A percentile compares a stretch with the other conserved stretches of the same genome.
Conservation (phyloP, 2,329 filamentous ascomycete species). For the Penicillium sp. region DNA sequence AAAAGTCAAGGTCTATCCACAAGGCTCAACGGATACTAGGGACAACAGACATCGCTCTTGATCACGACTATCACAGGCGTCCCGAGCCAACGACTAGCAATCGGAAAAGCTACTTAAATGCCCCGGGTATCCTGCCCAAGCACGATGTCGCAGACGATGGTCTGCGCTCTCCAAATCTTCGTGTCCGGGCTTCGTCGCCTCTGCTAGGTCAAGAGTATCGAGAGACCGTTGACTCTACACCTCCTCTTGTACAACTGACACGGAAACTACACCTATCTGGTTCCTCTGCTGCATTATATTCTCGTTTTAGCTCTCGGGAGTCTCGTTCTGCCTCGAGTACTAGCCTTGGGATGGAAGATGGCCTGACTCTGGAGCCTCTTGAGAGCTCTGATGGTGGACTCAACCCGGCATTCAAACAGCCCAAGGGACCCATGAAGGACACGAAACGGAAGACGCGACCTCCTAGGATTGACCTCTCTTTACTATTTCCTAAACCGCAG, state of each 20-base stretch:
- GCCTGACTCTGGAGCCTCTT: conserved; percentile 14
- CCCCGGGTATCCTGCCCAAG: conserved; percentile 42
- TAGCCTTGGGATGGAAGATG: conserved; percentile 27
- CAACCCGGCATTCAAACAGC: conserved; percentile 30
- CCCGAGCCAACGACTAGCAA: conserved; percentile 31
- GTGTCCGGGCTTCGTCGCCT: conserved; percentile 53
- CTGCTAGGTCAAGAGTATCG: conserved; percentile 47
- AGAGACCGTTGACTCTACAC: conserved; percentile 31
- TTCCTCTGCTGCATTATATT: conserved; percentile 53
- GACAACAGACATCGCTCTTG: conserved; percentile 32
- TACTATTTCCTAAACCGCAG: conserved; percentile 48
- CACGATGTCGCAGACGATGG: conserved; percentile 25
- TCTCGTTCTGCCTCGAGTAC: conserved; percentile 39
- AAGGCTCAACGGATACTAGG: conserved; percentile 42
- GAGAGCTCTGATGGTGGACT: conserved; percentile 25
- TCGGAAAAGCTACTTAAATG: conserved; percentile 47
- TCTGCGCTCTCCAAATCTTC: conserved; percentile 36
- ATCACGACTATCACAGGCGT: conserved; percentile 27
- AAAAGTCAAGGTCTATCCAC: conserved; percentile 28
- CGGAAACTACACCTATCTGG: conserved; percentile 46
- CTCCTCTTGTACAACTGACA: conserved; percentile 38
- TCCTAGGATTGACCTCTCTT: conserved; percentile 47
- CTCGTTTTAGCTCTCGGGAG: conserved; percentile 53
- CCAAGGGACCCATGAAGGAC: conserved; percentile 35
- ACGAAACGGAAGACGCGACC: conserved; percentile 46